phyloP scores from a whole-genome alignment of 139 green algal genomes.

The Pleodorina starrii region DNA sequence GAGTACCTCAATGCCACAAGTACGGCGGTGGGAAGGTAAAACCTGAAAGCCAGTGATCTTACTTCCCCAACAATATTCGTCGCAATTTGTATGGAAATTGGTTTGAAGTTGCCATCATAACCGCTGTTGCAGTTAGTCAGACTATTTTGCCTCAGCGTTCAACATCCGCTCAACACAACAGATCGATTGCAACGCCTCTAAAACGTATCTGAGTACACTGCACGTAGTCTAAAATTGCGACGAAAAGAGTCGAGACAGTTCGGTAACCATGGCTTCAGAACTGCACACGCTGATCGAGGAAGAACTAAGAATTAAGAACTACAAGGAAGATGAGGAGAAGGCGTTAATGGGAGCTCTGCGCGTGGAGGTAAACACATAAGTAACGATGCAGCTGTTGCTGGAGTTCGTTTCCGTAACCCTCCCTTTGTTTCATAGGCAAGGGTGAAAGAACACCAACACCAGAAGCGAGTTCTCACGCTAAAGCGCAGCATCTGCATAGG shows the following conservation, averaged over 20 bases:
- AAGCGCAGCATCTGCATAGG: constrained; percentile 69
- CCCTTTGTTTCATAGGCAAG: too few relatives aligned
- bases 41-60: too few relatives aligned
- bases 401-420: neutral
- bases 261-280: constrained; percentile 25
- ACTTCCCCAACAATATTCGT: too few relatives aligned
- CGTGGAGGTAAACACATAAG: constrained; percentile 58
- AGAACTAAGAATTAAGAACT: constrained; percentile 37
- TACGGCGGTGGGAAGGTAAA: too few relatives aligned
- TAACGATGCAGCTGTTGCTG: neutral
- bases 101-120: too few relatives aligned
- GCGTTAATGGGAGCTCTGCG: constrained; percentile 62
- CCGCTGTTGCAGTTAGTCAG: too few relatives aligned
- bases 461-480: constrained; percentile 63
- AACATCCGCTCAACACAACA: too few relatives aligned
- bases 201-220: too few relatives aligned
- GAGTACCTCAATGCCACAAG: too few relatives aligned
- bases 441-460: constrained; percentile 63
- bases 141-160: too few relatives aligned
- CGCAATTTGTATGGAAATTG: too few relatives aligned
- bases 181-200: too few relatives aligned
- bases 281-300: constrained; percentile 29
- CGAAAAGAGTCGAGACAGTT: neutral
- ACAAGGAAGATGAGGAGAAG: constrained; percentile 46
- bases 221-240: neutral